These are phyloP conservation scores for Cryomyces antarcticus DNA, from an alignment of 495 filamentous ascomycete species.

Conservation along the genomic window DNA sequence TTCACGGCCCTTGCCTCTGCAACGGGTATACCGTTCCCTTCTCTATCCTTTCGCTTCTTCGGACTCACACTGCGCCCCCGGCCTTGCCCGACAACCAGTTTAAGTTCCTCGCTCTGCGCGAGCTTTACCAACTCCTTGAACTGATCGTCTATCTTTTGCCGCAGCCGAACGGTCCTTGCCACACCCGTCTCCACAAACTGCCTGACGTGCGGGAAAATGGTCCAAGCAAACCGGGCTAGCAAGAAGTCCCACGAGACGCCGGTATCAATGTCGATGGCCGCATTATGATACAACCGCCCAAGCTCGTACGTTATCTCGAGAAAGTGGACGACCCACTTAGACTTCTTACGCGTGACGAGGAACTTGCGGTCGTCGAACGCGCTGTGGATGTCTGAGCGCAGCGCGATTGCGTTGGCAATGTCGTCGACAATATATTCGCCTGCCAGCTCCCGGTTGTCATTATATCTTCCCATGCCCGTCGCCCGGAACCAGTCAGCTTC, in stretches of 20 bases:
- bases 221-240: constrained; percentile 5
- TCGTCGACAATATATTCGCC: no score
- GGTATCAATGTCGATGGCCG: not conserved
- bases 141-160: not conserved
- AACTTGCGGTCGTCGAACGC: constrained; percentile 4
- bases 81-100: no score
- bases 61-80: no score
- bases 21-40: no score
- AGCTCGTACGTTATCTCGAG: constrained; percentile 1
- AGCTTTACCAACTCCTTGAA: not conserved
- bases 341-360: constrained; percentile 2
- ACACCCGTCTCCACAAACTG: not conserved
- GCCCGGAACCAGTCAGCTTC: constrained; percentile 4
- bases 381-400: constrained; percentile 5
- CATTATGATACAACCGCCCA: constrained; percentile 4
- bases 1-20: no score
- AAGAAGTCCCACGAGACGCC: constrained; percentile 1
- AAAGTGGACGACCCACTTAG: constrained; percentile 3
- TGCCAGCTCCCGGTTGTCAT: no score
- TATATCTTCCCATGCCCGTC: constrained; percentile 5
- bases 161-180: not conserved
- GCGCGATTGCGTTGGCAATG: constrained; percentile 1
- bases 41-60: no score
- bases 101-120: not conserved
- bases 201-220: constrained; percentile 3